Base-by-base conservation (phyloP, 768 basidiomycete species). In the Boletus speciosus region DNA sequence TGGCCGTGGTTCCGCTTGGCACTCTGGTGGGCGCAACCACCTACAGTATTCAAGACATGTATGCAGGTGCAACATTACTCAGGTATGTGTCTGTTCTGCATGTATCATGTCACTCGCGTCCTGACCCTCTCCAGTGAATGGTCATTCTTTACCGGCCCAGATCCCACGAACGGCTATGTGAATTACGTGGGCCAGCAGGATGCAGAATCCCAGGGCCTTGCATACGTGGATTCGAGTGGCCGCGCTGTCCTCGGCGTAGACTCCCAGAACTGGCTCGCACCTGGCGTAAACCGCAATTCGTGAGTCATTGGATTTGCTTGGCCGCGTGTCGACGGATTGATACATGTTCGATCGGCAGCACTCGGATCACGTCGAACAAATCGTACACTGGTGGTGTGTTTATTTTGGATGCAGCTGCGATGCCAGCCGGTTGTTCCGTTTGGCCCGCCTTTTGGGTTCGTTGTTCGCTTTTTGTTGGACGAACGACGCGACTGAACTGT, bases 141-240 rank as follows among this genome's bases (percentile, higher is more conserved):
- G 84, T 70, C 80, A 29, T 91, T 85, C 71, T 87, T 78, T 68
- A 73, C 73, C 15, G 71, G 57, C 5, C 2, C 65, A 7, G 90
- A 92, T 67, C 90, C 90, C 2, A 91, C 90, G 1, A 70, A 81
- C 57, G 90, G 89, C 12, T 72, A 70, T 34, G 90, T 93, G 51
- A 78, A 81, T 52, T 92, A 81, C 64, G 70, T 83, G 56, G 70
- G 61, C 45, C 61, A 69, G 58, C 59, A 66, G 1, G 72, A 82
- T 14, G 88, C 87, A 8, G 65, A 67, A 48, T 51, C 62, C 14
- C 74, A 79, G 39, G 76, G 77, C 0, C 78, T 92, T 34, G 82
- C 85, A 1, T 84, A 77, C 59, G 80, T 88, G 38, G 76, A 84
- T 56, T 54, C 19, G 8, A 78, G 80, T 57, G 76, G 76, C n/a